A percentile compares a stretch with the other conserved stretches of the same genome.
Conservation (phyloP, 2,329 filamentous ascomycete genomes). For the Juglanconis juglandina region DNA sequence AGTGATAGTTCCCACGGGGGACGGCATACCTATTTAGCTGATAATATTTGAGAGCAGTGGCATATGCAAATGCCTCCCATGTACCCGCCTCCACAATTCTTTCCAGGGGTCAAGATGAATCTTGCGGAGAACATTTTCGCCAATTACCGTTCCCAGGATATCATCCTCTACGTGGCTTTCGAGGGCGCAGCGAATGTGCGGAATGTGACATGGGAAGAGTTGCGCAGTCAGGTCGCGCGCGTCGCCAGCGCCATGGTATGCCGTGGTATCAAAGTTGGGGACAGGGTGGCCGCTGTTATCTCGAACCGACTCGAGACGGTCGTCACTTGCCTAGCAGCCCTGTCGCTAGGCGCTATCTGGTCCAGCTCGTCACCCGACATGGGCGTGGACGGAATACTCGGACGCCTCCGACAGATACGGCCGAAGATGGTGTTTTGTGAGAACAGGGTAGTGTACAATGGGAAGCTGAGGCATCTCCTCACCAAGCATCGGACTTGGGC, state of each 20-base stretch:
- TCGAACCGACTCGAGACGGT: conserved; percentile 16
- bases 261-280: background rate
- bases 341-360: conserved; percentile 17
- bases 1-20: too few relatives aligned
- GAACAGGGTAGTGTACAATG: conserved; percentile 8
- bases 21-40: too few relatives aligned
- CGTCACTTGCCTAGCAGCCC: conserved; percentile 11
- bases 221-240: background rate
- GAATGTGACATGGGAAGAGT: conserved; percentile 5
- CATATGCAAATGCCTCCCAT: background rate
- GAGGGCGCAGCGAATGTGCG: background rate
- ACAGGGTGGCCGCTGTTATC: conserved; percentile 14
- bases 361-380: conserved; percentile 17
- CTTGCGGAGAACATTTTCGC: background rate
- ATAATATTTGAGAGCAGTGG: background rate
- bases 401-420: conserved; percentile 15
- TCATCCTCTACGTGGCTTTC: background rate
- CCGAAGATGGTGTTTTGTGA: conserved; percentile 17
- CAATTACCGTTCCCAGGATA: background rate
- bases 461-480: conserved; percentile 6
- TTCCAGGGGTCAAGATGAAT: background rate
- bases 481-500: conserved; percentile 6
- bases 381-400: conserved; percentile 15
- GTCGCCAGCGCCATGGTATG: background rate
- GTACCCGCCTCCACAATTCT: background rate